Evolutionary conservation across 176 grass and related monocot genomes (phyloP).

Genomic region (Lolium perenne): DNA sequence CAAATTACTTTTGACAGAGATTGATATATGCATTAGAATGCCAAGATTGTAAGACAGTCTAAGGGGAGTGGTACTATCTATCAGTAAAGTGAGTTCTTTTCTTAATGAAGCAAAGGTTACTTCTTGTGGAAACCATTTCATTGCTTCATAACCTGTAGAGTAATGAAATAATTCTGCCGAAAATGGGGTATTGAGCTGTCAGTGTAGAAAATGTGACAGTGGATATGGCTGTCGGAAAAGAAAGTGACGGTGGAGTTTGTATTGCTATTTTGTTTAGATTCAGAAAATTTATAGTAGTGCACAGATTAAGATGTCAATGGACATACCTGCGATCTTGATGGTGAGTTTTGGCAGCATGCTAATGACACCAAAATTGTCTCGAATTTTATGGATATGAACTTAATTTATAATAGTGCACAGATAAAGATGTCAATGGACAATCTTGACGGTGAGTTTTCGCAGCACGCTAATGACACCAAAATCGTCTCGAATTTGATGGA

Average conservation of each 20-base stretch:
- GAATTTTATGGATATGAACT: too few species aligned
- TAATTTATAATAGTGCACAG: too few species aligned
- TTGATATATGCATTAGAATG: background rate
- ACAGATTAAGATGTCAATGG: too few species aligned
- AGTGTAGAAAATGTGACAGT: background rate
- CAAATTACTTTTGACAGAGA: background rate
- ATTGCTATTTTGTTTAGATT: too few species aligned
- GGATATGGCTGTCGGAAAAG: background rate
- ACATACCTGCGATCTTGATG: too few species aligned
- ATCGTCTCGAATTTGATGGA: too few species aligned
- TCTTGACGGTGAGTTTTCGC: too few species aligned
- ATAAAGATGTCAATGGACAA: too few species aligned
- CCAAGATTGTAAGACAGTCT: background rate
- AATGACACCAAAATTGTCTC: too few species aligned
- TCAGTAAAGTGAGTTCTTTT: background rate
- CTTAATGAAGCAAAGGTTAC: background rate
- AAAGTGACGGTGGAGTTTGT: background rate
- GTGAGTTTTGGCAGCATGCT: too few species aligned
- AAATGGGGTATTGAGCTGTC: background rate
- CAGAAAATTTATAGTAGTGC: too few species aligned
- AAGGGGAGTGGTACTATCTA: background rate
- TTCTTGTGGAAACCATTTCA: background rate
- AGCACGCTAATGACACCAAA: too few species aligned
- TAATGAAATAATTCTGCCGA: background rate
- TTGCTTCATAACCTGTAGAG: background rate